Percentiles rank a stretch among this genome's conserved stretches.
Conservation (phyloP, 306 rosid species). For the Rosa chinensis region DNA sequence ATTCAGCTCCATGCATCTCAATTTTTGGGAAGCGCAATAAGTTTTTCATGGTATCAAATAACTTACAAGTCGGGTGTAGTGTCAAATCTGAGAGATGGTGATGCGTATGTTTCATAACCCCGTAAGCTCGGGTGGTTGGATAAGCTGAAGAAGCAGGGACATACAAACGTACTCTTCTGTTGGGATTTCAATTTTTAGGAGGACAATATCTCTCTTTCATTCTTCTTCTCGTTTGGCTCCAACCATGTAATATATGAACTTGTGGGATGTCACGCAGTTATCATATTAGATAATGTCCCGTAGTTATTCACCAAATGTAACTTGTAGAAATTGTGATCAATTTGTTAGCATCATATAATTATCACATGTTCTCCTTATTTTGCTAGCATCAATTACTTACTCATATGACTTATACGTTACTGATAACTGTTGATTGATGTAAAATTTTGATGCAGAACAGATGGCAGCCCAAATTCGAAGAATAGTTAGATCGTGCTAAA, state of each 20-base stretch:
- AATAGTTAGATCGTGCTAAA: too few relatives aligned
- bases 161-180: neutral
- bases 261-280: neutral
- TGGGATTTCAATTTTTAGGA: constrained; percentile 2
- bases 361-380: neutral
- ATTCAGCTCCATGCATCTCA: neutral
- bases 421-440: too few relatives aligned
- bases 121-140: neutral
- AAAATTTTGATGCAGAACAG: too few relatives aligned
- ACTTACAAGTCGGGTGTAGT: neutral
- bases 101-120: constrained; percentile 8
- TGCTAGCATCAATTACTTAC: too few relatives aligned
- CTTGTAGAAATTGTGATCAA: neutral
- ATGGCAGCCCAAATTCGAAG: too few relatives aligned
- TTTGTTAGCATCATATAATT: neutral
- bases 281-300: neutral
- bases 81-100: constrained; percentile 9
- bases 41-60: neutral
- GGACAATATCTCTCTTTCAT: constrained; percentile 3
- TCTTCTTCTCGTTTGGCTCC: too few relatives aligned
- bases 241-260: neutral
- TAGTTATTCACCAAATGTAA: too few relatives aligned
- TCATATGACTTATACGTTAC: too few relatives aligned
- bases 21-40: neutral
- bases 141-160: constrained; percentile 12